These are phyloP conservation scores for Beta macrorhiza DNA, from an alignment of 179 eudicot genomes.

Conservation along the genomic window DNA sequence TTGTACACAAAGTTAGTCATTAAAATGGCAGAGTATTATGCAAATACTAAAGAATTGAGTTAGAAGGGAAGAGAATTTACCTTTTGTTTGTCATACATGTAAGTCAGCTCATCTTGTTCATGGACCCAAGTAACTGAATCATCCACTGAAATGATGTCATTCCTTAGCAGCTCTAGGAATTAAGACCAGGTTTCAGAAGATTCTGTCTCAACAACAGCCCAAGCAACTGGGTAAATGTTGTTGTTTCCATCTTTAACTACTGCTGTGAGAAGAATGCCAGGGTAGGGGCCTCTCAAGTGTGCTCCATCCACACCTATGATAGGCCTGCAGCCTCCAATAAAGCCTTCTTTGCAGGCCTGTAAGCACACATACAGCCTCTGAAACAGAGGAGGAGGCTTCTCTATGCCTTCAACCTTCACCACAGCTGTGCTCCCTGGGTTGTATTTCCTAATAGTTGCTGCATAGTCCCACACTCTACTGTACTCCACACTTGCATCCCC, in stretches of 20 bases:
- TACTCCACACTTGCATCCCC: background rate
- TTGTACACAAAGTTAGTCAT: too few species aligned
- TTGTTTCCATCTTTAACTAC: background rate
- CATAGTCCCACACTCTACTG: conserved; percentile 1
- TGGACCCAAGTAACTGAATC: too few species aligned
- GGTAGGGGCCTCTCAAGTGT: too few species aligned
- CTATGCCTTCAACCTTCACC: background rate
- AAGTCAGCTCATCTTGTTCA: too few species aligned
- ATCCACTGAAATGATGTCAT: background rate
- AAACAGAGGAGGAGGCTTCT: background rate
- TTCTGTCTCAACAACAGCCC: conserved; percentile 5
- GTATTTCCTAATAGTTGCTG: background rate
- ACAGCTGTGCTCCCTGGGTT: background rate
- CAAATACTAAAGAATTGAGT: too few species aligned
- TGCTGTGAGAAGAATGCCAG: too few species aligned
- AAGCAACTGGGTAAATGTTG: conserved; percentile 3
- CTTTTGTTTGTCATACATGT: too few species aligned
- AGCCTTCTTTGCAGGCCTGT: background rate
- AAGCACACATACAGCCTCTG: background rate
- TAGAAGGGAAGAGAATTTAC: too few species aligned
- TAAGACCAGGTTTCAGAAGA: background rate
- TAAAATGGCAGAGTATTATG: too few species aligned
- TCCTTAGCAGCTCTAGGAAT: background rate
- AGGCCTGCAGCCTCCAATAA: too few species aligned
- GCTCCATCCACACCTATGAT: too few species aligned